These are phyloP conservation scores for Colletotrichum orchidophilum DNA, from an alignment of 2,329 filamentous ascomycete genomes.

Conservation along the genomic window DNA sequence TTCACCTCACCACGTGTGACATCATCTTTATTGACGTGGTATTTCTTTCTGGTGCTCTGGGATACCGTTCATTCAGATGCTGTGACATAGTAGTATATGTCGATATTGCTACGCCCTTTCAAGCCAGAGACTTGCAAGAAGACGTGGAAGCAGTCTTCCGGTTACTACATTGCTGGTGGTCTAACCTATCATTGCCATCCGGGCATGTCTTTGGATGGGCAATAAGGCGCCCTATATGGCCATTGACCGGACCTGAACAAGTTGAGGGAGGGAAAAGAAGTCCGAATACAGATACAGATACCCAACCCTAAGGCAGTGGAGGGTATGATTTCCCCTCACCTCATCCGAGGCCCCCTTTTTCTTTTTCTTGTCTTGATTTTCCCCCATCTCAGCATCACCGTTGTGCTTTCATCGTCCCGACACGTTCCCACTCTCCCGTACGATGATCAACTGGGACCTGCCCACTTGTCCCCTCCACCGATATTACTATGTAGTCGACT, in stretches of 20 bases:
- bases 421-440: slow-evolving; percentile 22
- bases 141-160: background rate
- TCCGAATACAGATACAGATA: background rate
- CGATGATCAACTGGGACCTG: slow-evolving; percentile 24
- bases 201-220: background rate
- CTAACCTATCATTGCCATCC: background rate
- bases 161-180: background rate
- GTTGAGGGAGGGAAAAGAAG: background rate
- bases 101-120: background rate
- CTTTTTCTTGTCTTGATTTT: background rate
- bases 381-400: background rate
- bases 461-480: slow-evolving; percentile 19
- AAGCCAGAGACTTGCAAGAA: background rate
- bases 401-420: slow-evolving; percentile 14
- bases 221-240: no score
- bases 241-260: background rate
- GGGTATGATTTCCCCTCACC: background rate
- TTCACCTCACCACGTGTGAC: background rate
- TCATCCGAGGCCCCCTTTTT: background rate
- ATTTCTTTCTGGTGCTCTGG: background rate
- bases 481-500: slow-evolving; percentile 23
- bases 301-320: background rate
- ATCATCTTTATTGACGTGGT: background rate
- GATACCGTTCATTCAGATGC: background rate
- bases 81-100: background rate